Conservation (phyloP, 2,329 filamentous ascomycete species). For the Graphium sp. region DNA sequence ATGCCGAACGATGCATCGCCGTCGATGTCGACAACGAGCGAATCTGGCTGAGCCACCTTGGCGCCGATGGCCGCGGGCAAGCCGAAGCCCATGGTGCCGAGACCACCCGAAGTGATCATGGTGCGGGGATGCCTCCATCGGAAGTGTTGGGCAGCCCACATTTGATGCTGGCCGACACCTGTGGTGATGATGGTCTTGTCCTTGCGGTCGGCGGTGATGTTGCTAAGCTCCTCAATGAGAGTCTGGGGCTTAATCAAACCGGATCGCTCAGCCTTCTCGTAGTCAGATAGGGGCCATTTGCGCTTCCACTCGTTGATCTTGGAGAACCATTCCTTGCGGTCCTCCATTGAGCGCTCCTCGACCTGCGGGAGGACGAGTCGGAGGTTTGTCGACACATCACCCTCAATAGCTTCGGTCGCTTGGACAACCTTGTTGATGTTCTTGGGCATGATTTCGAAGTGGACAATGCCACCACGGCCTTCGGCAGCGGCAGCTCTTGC, state of each 20-base stretch:
- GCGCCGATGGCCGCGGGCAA: constrained; percentile 89
- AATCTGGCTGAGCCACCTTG: constrained; percentile 64
- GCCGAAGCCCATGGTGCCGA: constrained; percentile 79
- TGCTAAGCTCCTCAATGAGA: constrained; percentile 77
- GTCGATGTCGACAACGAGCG: constrained; percentile 87
- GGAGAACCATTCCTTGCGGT: constrained; percentile 71
- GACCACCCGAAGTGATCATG: constrained; percentile 92
- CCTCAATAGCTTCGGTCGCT: constrained; percentile 87
- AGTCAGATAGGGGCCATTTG: constrained; percentile 71
- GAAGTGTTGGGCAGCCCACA: constrained; percentile 97
- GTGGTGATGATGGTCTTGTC: constrained; percentile 77
- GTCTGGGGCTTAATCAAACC: constrained; percentile 89
- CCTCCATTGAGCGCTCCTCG: constrained; percentile 38
- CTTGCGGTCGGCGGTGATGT: constrained; percentile 66
- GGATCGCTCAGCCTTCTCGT: constrained; percentile 58
- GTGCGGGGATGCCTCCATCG: constrained; percentile 81
- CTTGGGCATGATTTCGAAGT: constrained; percentile 98
- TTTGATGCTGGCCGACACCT: constrained; percentile 94
- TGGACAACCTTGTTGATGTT: constrained; percentile 99
- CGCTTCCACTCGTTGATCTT: constrained; percentile 86
- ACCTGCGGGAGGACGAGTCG: constrained; percentile 58
- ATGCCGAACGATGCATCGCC: constrained; percentile 99
- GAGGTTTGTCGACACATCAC: constrained; percentile 73
- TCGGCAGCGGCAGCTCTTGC: constrained; percentile 74
- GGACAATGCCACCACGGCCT: constrained; percentile 81